These are phyloP conservation scores for Xylariaceae sp. DNA, from an alignment of 2,329 filamentous ascomycete species.

Conservation along the genomic window DNA sequence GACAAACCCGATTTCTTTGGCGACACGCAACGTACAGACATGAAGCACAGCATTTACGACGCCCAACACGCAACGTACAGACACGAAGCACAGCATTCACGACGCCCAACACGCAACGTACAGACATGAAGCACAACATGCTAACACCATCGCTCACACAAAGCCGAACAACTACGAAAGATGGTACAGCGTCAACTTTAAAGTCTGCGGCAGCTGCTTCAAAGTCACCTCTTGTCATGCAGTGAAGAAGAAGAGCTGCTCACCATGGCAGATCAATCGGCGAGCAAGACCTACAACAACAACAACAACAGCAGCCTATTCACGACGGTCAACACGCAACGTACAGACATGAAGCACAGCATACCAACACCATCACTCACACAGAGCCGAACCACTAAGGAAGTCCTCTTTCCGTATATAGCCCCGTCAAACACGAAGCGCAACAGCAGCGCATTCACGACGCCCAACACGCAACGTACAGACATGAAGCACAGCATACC, in stretches of 20 bases:
- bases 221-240: slow-evolving; percentile 12
- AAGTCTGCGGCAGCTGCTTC: slow-evolving; percentile 17
- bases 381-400: no score
- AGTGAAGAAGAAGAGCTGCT: slow-evolving; percentile 27
- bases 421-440: slow-evolving; percentile 14
- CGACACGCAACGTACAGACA: no score
- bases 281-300: no score
- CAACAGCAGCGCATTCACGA: neutral
- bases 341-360: no score
- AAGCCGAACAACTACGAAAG: slow-evolving; percentile 17
- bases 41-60: no score
- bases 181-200: no score
- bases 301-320: no score
- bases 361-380: no score
- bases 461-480: no score
- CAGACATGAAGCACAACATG: slow-evolving; percentile 20
- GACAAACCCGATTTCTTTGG: no score
- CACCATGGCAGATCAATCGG: slow-evolving; percentile 18
- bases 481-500: slow-evolving; percentile 14
- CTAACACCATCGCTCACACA: slow-evolving; percentile 25
- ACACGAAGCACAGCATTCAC: neutral
- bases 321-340: no score
- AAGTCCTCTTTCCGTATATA: slow-evolving; percentile 9
- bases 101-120: slow-evolving; percentile 14
- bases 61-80: no score